Percentiles rank a stretch among this genome's conserved stretches.
These are phyloP conservation scores for Morella rubra DNA, from an alignment of 306 rosid species.

Conservation along the genomic window DNA sequence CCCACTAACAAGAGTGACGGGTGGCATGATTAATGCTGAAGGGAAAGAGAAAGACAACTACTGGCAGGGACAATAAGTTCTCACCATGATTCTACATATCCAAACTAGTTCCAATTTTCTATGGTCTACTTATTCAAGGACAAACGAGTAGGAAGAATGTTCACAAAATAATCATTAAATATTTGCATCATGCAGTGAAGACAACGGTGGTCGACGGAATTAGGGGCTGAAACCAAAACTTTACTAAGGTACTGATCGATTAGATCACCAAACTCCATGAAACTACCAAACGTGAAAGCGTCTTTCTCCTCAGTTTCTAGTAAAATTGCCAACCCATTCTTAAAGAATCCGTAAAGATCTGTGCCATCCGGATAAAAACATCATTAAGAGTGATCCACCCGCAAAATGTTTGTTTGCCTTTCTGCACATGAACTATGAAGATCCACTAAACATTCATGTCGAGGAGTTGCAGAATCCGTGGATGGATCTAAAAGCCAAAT, in stretches of 20 bases:
- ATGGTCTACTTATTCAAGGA: slow-evolving; percentile 31
- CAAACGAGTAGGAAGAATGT: slow-evolving; percentile 43
- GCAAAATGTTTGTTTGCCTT: not conserved
- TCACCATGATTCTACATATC: slow-evolving; percentile 34
- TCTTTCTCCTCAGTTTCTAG: not conserved
- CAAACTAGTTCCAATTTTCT: slow-evolving; percentile 46
- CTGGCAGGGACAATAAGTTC: slow-evolving; percentile 34
- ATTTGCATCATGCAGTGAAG: slow-evolving; percentile 18
- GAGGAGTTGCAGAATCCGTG: not conserved
- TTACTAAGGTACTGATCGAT: not conserved
- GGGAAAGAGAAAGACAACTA: slow-evolving; percentile 29
- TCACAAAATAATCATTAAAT: slow-evolving; percentile 14
- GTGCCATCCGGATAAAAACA: not conserved
- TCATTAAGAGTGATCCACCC: not conserved
- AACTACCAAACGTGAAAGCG: not conserved
- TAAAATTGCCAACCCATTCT: not conserved
- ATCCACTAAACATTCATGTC: not conserved
- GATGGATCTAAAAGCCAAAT: slow-evolving; percentile 26
- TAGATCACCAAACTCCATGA: slow-evolving; percentile 4
- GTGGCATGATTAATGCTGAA: slow-evolving; percentile 26
- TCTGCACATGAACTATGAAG: not conserved
- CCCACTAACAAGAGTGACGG: slow-evolving; percentile 37
- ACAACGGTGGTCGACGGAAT: not conserved
- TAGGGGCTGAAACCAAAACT: slow-evolving; percentile 12
- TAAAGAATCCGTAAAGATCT: not conserved